Base-by-base conservation (phyloP, 169 alveolate species). In the Theileria parva region DNA sequence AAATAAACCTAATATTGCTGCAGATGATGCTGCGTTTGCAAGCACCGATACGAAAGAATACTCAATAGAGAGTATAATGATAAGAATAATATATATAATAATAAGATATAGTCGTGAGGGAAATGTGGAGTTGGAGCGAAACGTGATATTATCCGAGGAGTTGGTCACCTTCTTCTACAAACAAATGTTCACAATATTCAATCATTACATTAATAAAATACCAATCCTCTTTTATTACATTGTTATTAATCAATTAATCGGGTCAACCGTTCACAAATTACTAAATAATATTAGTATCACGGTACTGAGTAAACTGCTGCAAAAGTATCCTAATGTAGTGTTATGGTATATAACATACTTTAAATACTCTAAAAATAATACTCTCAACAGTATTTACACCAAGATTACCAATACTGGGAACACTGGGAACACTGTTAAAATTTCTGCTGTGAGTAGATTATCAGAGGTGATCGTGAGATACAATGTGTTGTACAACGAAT, bases 321-420 rank as follows among this genome's bases (percentile, higher is more conserved):
- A 21, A 8, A 57, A 25, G 27, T 57, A 13, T 25, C 11, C 66
- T 5, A 57, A 57, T 8, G 27, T 57, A 2, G 5, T 57, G 4
- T n/a, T 57, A 25, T 57, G 66, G 66, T 57, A 57, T 25, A 57
- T 57, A 3, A 21, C 37, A 8, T 57, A 57, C 27, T 57, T 57
- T n/a, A 57, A 57, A 25, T 57, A 11, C 28, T 57, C 66, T 5
- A 57, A 57, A 25, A 57, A 21, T 57, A 19, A 57, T 19, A 19
- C 12, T 19, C 66, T 57, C 27, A 57, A 57, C 27, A 19, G 15
- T 19, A 19, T 57, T 8, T 57, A 13, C 8, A 21, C 60, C 27
- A 70, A 57, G 73, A 80, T 63, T 85, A 86, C 19, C 37, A 25
- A 57, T 19, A 11, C 0, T n/a, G 15, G n/a, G 1, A 57, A 8